Percentiles rank a stretch among this genome's conserved stretches.
Evolutionary conservation across 768 basidiomycete species (phyloP).

Genomic region (Serpula lacrymans): DNA sequence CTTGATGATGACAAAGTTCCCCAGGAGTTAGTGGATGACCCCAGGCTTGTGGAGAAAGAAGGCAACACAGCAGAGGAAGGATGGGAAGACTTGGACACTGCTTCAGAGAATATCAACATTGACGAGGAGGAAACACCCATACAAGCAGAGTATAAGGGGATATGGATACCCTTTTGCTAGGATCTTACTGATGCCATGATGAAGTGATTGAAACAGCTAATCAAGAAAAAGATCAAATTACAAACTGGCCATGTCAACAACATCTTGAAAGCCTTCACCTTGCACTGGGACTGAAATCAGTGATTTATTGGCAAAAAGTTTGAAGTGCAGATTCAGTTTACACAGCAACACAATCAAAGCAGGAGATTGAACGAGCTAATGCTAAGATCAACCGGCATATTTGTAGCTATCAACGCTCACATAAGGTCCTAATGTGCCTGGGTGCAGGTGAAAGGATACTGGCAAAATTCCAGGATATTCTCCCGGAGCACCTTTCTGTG

Average conservation of each 20-base stretch:
- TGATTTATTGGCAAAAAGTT: conserved; percentile 7
- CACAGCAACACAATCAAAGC: conserved; percentile 5
- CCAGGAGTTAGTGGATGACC: background rate
- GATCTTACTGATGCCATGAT: background rate
- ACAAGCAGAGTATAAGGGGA: background rate
- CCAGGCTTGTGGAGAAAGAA: no score
- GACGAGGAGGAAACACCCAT: background rate
- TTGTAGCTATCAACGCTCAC: conserved; percentile 3
- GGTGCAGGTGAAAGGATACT: background rate
- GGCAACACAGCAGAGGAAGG: no score
- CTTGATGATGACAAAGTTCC: background rate
- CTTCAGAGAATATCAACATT: background rate
- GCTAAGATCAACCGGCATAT: conserved; percentile 1
- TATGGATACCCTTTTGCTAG: conserved; percentile 6
- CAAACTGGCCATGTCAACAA: conserved; percentile 8
- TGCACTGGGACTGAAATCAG: conserved; percentile 4
- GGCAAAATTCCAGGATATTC: conserved; percentile 2
- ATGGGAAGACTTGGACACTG: no score
- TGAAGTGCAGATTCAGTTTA: background rate
- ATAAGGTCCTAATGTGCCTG: background rate
- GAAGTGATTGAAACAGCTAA: background rate
- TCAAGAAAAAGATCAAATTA: conserved; percentile 2
- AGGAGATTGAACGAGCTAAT: background rate
- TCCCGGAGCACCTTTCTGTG: conserved; percentile 1
- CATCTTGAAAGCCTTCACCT: conserved; percentile 1